Conservation (phyloP, 2,329 filamentous ascomycete genomes). For the Neopestalotiopsis sp. region DNA sequence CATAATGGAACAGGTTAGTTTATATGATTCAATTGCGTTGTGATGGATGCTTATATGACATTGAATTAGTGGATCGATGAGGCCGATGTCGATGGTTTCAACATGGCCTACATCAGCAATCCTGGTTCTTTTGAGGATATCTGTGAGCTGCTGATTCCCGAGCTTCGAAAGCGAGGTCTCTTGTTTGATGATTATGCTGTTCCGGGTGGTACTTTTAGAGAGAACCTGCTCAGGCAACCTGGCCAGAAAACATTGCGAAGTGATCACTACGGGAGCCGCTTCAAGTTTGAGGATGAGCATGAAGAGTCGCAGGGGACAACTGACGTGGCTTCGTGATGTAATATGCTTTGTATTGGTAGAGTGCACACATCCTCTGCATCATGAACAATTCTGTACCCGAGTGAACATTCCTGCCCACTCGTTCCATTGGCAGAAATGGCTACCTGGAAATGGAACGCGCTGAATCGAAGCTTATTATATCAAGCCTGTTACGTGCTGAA, state of each 20-base stretch:
- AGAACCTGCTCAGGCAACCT: slow-evolving; percentile 19
- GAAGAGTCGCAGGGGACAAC: background rate
- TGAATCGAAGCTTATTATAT: background rate
- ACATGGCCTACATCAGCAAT: slow-evolving; percentile 15
- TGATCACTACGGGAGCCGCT: slow-evolving; percentile 19
- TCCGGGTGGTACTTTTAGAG: slow-evolving; percentile 18
- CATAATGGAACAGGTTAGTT: slow-evolving; percentile 11
- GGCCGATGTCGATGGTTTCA: slow-evolving; percentile 12
- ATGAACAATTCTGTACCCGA: no score
- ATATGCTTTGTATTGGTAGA: no score
- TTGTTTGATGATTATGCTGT: slow-evolving; percentile 19
- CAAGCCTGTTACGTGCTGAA: background rate
- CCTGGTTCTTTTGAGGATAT: slow-evolving; percentile 13
- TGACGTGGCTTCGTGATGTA: background rate
- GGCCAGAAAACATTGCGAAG: slow-evolving; percentile 13
- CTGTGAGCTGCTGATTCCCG: background rate
- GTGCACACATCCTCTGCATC: no score
- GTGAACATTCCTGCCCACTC: no score
- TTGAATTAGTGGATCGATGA: slow-evolving; percentile 1
- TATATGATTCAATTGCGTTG: fast-evolving
- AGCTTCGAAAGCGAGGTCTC: slow-evolving; percentile 5
- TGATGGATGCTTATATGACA: background rate
- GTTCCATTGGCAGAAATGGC: background rate
- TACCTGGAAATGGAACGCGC: no score
- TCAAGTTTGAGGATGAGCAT: slow-evolving; percentile 16